Base-by-base conservation (phyloP, 1,284 basidiomycete genomes). In the Volvariella volvacea region DNA sequence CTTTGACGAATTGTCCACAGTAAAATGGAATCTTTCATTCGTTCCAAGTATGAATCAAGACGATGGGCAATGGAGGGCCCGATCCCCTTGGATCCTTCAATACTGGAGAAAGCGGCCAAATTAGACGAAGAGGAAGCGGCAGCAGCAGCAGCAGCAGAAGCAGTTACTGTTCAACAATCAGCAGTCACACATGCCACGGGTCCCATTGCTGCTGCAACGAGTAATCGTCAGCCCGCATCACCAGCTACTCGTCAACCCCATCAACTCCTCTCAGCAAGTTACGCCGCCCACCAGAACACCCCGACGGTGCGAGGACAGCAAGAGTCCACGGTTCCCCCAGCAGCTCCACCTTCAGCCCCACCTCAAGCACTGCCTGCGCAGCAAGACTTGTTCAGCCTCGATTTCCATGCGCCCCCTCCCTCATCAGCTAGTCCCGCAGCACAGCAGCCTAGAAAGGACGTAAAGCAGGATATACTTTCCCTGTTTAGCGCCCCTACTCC, bases 11-110 rank as follows among this genome's bases (percentile, higher is more conserved):
- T 36, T 7, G 21, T 41, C 40, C 46, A 25, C 58, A 96, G 92
- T 66, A 98, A 98, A 78, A 92, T 99, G 69, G 95, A 99, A 49
- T 94, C 91, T 0, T 99, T 96, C 64, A 92, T 99, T 52, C 82
- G 95, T 37, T 95, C 92, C 39, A 99, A 99, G 65, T 99, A 99
- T 63, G 96, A 99, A 63, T 82, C 86, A 9, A 77, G 80, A 34
- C 74, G 93, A 47, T 99, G 95, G 95, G 95, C 92, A 0, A 74
- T 88, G 66, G 89, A 96, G 21, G 92, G 89, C 0, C 86, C 90
- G 4, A 78, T 75, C 0, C 95, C 95, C 0, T 55, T 65, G 0
- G 90, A 97, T 63, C 95, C 95, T 2, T 82, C 86, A 20, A 67
- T 79, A 0, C 74, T 98, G 14, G 92, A 93, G 15, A 66, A 61